Evolutionary conservation across 2,329 filamentous ascomycete genomes (phyloP).

Genomic region (Penicillium freii): DNA sequence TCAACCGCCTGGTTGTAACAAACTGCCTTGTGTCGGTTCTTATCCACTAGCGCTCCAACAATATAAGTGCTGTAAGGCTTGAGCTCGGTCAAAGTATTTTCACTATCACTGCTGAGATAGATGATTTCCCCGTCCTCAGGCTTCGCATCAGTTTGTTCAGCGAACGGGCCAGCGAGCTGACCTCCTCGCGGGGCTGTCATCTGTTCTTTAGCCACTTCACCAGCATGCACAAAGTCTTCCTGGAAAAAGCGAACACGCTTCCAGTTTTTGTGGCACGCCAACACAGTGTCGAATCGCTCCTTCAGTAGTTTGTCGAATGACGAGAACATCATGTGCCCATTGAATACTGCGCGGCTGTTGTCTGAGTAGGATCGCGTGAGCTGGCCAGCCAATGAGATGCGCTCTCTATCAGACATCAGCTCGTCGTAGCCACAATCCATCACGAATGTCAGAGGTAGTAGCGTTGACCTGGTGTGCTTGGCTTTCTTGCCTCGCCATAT

Average conservation of each 20-base stretch:
- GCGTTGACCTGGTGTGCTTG: slow-evolving; percentile 43
- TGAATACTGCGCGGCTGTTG: slow-evolving; percentile 67
- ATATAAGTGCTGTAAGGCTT: slow-evolving; percentile 90
- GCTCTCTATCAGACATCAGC: slow-evolving; percentile 83
- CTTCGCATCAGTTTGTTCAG: slow-evolving; percentile 38
- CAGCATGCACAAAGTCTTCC: slow-evolving; percentile 70
- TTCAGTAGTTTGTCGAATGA: slow-evolving; percentile 74
- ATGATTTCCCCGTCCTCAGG: slow-evolving; percentile 62
- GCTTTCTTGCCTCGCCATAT: slow-evolving; percentile 24
- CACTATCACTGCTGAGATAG: slow-evolving; percentile 91
- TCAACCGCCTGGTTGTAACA: slow-evolving; percentile 80
- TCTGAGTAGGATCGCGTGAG: slow-evolving; percentile 87
- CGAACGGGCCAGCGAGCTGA: slow-evolving; percentile 59
- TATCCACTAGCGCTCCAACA: slow-evolving; percentile 90
- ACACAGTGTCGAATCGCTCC: slow-evolving; percentile 73
- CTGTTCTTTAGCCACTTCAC: slow-evolving; percentile 61
- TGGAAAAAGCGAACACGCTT: slow-evolving; percentile 71
- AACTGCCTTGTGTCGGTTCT: slow-evolving; percentile 91
- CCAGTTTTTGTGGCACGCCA: slow-evolving; percentile 77
- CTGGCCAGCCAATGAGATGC: slow-evolving; percentile 77
- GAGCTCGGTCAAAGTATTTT: slow-evolving; percentile 75
- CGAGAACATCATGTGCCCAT: slow-evolving; percentile 71
- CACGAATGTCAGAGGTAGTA: slow-evolving; percentile 75
- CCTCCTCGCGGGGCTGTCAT: slow-evolving; percentile 63
- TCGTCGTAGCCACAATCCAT: slow-evolving; percentile 91